phyloP scores from a whole-genome alignment of 495 filamentous ascomycete species.

The Penicillium bialowiezense region DNA sequence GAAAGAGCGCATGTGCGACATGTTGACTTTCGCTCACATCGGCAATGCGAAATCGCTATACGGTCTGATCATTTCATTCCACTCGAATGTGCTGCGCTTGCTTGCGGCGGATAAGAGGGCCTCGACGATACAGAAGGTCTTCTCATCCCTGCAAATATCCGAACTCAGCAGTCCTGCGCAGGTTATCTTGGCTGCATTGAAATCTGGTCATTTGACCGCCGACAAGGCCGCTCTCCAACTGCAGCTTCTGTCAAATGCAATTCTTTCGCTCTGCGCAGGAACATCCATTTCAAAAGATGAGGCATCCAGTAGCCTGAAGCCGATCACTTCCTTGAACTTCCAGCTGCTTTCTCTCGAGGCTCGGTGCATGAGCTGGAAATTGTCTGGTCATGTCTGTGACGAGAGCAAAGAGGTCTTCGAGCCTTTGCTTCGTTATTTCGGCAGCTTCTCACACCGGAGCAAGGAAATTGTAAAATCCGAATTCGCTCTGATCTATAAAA shows the following conservation, averaged over 20 bases:
- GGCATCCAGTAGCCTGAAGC: conserved; percentile 48
- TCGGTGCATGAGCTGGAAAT: conserved; percentile 66
- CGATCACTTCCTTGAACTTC: conserved; percentile 57
- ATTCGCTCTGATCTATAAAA: conserved; percentile 38
- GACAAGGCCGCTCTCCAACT: conserved; percentile 68
- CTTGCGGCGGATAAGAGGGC: conserved; percentile 41
- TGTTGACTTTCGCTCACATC: conserved; percentile 57
- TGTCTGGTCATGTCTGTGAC: conserved; percentile 67
- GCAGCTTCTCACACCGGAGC: conserved; percentile 56
- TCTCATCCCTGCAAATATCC: conserved; percentile 40
- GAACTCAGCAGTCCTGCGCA: conserved; percentile 62
- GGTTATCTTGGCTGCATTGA: conserved; percentile 54
- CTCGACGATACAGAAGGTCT: conserved; percentile 49
- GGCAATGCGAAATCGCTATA: conserved; percentile 34
- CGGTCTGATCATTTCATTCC: conserved; percentile 37
- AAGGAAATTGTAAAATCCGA: conserved; percentile 37
- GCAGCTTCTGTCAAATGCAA: conserved; percentile 63
- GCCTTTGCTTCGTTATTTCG: conserved; percentile 65
- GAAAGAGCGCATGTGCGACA: conserved; percentile 55
- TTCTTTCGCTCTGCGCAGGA: conserved; percentile 60
- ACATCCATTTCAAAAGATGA: conserved; percentile 28
- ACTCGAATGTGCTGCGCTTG: conserved; percentile 50
- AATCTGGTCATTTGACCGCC: conserved; percentile 37
- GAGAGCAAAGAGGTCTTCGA: conserved; percentile 65
- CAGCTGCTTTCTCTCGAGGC: conserved; percentile 67